These are phyloP conservation scores for Cardiospermum halicacabum DNA, from an alignment of 345 rosid genomes.

Conservation along the genomic window DNA sequence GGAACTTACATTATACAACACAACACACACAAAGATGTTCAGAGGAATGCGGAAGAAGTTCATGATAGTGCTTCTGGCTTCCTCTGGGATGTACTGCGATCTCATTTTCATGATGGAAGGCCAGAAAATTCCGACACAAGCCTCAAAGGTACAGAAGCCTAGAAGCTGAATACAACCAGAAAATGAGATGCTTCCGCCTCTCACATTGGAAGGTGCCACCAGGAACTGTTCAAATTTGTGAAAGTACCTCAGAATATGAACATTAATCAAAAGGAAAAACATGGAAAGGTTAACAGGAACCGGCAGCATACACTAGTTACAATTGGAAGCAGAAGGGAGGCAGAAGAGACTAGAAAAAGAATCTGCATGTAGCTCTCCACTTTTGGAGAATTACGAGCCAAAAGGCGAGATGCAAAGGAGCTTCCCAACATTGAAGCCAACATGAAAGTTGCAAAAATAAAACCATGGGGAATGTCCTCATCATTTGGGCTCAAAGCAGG, in stretches of 20 bases:
- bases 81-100: constrained; percentile 97
- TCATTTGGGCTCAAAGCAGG: constrained; percentile 89
- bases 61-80: constrained; percentile 98
- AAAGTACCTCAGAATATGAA: constrained; percentile 3
- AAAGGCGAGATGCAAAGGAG: constrained; percentile 83
- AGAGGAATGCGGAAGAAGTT: constrained; percentile 97
- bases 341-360: constrained; percentile 65
- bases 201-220: constrained; percentile 61
- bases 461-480: constrained; percentile 95
- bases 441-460: constrained; percentile 96
- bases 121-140: constrained; percentile 95
- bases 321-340: constrained; percentile 76
- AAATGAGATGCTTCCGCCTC: constrained; percentile 67
- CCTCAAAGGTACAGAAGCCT: constrained; percentile 89
- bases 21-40: constrained; percentile 83
- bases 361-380: constrained; percentile 95
- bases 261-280: constrained; percentile 1
- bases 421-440: constrained; percentile 98
- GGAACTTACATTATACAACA: constrained; percentile 77
- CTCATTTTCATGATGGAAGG: constrained; percentile 99
- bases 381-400: constrained; percentile 64
- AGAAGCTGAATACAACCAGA: constrained; percentile 70
- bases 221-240: constrained; percentile 45
- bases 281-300: constrained; percentile 7
- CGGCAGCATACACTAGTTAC: constrained; percentile 51